These are phyloP conservation scores for Furcasterigmium furcatum DNA, from an alignment of 2,329 filamentous ascomycete species.

Conservation along the genomic window DNA sequence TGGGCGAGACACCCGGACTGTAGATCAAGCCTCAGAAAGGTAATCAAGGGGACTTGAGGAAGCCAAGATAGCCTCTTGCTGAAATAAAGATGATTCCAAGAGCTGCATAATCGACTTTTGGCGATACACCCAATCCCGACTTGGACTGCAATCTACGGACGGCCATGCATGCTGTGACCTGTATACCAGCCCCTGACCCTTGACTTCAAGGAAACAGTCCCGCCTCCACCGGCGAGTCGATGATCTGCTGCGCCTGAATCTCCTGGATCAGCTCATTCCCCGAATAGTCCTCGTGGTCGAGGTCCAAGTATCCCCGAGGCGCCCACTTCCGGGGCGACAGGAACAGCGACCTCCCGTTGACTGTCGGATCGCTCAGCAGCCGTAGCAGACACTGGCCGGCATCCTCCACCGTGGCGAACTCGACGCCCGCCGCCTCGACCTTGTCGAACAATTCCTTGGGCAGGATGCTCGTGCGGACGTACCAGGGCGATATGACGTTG, in stretches of 20 bases:
- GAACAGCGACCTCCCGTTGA: slow-evolving; percentile 32
- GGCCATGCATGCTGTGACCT: too few relatives aligned
- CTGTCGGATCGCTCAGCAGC: slow-evolving; percentile 23
- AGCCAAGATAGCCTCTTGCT: too few relatives aligned
- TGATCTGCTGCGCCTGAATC: slow-evolving; percentile 23
- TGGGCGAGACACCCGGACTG: too few relatives aligned
- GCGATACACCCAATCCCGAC: too few relatives aligned
- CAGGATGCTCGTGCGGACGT: slow-evolving; percentile 26
- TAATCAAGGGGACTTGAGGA: too few relatives aligned
- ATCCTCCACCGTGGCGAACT: slow-evolving; percentile 31
- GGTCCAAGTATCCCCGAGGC: slow-evolving; percentile 34
- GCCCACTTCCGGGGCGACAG: slow-evolving; percentile 30
- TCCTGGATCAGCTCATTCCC: slow-evolving; percentile 18
- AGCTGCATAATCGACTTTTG: too few relatives aligned
- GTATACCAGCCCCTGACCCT: too few relatives aligned
- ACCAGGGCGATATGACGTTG: slow-evolving; percentile 32
- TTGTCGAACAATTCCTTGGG: slow-evolving; percentile 30
- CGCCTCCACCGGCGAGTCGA: slow-evolving; percentile 14
- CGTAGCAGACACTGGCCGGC: slow-evolving; percentile 26
- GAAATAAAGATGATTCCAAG: too few relatives aligned
- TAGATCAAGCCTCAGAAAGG: too few relatives aligned
- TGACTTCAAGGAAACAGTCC: slow-evolving; percentile 15
- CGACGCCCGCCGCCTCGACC: slow-evolving; percentile 25
- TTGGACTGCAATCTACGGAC: too few relatives aligned
- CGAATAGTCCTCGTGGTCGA: slow-evolving; percentile 31